Evolutionary conservation across 2,329 filamentous ascomycete genomes (phyloP), one percentile per base, ranked within the genome.

Genomic region (Alternaria panax): DNA sequence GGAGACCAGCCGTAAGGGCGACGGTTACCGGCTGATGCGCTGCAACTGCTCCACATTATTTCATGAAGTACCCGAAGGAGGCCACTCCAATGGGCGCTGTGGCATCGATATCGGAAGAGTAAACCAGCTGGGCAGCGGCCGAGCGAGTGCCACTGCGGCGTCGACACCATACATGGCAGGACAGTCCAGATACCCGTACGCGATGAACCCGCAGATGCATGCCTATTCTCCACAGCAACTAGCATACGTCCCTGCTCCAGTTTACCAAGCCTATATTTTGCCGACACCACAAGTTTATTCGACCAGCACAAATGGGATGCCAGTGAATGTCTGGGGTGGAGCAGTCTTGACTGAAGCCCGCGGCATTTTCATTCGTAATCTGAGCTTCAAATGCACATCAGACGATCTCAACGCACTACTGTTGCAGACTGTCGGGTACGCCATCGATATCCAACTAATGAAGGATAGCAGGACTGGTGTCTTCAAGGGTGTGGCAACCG

Each of bases 311-410:
- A 70, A 63, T 27, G 75, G 76, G 3, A 69, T 79, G 43, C 73
- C 75, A 11, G 75, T 79, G 27, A 79, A 79, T 45, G 60, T 76
- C n/a, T 65, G 64, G n/a, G 62, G 70, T n/a, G 76, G 77, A 8
- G 74, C 71, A 16, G 64, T 76, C 20, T 60, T 75, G 27, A 79
- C 76, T 7, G 77, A 79, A 59, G 68, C 73, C 24, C 75, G 76
- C 7, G 76, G 76, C 7, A 73, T 79, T 28, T 78, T 78, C 62
- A 73, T 79, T 32, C 68, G 67, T 22, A 70, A 72, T 18, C 59
- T 79, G 16, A 73, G 61, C 46, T 76, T 72, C 56, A 69, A 66
- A 8, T 67, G 66, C 40, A 64, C 64, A 7, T 60, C 64, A 20
- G 64, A 57, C 24, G 73, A 78, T 11, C 67, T 79, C 9, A 56